Percentiles rank a stretch among this genome's conserved stretches.
phyloP scores from a whole-genome alignment of 1,139 yeast genomes.

The Diutina mesorugosa region DNA sequence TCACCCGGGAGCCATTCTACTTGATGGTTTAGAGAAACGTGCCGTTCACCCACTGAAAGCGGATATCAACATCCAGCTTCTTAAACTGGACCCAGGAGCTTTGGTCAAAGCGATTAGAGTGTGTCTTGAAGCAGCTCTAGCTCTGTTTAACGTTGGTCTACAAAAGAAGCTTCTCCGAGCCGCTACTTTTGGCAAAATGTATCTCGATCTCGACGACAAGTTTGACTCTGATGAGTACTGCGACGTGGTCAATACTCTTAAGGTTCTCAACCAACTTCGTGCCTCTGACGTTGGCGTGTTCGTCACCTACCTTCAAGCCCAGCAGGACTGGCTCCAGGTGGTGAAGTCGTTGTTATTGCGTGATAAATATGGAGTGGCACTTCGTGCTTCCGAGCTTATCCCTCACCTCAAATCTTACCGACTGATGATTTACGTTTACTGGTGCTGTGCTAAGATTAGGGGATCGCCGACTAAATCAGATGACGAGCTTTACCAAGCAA shows the following conservation, averaged over 20 bases:
- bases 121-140: conserved; percentile 65
- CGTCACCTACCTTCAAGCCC: conserved; percentile 41
- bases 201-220: conserved; percentile 23
- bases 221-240: conserved; percentile 54
- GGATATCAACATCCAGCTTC: conserved; percentile 52
- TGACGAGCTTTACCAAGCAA: conserved; percentile 35
- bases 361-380: conserved; percentile 48
- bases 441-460: conserved; percentile 72
- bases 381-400: conserved; percentile 45
- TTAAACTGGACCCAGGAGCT: conserved; percentile 35
- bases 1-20: conserved; percentile 66
- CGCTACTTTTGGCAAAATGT: conserved; percentile 78
- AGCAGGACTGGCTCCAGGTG: conserved; percentile 17
- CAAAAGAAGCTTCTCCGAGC: conserved; percentile 74
- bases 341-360: conserved; percentile 49
- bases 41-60: conserved; percentile 69
- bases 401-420: conserved; percentile 26
- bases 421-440: conserved; percentile 51
- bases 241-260: conserved; percentile 41
- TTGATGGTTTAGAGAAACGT: conserved; percentile 72
- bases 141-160: conserved; percentile 65
- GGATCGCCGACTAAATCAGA: conserved; percentile 44
- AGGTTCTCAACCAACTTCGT: conserved; percentile 61
- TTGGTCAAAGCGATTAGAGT: conserved; percentile 53
- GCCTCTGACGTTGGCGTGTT: conserved; percentile 54